Evolutionary conservation across 805 yeast genomes (phyloP), one percentile per base, ranked within the genome.

Genomic region (Sugiyamaella lignohabitans): DNA sequence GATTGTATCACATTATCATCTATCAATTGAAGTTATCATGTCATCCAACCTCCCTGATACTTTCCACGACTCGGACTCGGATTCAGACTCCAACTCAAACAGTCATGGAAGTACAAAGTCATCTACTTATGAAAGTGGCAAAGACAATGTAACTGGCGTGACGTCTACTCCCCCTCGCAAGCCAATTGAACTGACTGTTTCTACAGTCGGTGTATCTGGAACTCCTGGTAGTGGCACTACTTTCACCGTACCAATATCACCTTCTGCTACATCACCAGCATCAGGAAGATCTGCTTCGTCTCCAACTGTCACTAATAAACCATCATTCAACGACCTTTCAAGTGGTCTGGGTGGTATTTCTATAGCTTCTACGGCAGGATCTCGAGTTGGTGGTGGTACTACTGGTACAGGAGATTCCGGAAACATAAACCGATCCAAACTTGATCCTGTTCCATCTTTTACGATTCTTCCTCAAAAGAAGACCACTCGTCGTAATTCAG

Each of bases 401-500:
- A n/a, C n/a, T n/a, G n/a, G n/a, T n/a, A n/a, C n/a, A n/a, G n/a
- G n/a, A n/a, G n/a, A n/a, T n/a, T n/a, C n/a, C n/a, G n/a, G n/a
- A n/a, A n/a, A n/a, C n/a, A n/a, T n/a, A n/a, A n/a, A n/a, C n/a
- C n/a, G n/a, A n/a, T n/a, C n/a, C n/a, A 27, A 27, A 8, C 14
- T 8, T 27, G 32, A 27, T 8, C 32, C 32, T 27, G n/a, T n/a
- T n/a, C 32, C 32, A 5, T 35, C 38, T 5, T 35, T 35, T 35
- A 5, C 20, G 11, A 35, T 35, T 35, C 20, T 11, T 35, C 17
- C 38, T 16, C 17, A 10, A 35, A 35, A 17, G 20, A 10, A 10
- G 6, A 5, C 5, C 6, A 35, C 38, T 8, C 41, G 58, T 5
- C 50, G 58, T 11, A 45, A 45, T 41, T 51, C 55, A 11, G 56